Evolutionary conservation across 108 stramenopile genomes (phyloP), one percentile per base, ranked within the genome.

Genomic region (Craspedostauros australis): DNA sequence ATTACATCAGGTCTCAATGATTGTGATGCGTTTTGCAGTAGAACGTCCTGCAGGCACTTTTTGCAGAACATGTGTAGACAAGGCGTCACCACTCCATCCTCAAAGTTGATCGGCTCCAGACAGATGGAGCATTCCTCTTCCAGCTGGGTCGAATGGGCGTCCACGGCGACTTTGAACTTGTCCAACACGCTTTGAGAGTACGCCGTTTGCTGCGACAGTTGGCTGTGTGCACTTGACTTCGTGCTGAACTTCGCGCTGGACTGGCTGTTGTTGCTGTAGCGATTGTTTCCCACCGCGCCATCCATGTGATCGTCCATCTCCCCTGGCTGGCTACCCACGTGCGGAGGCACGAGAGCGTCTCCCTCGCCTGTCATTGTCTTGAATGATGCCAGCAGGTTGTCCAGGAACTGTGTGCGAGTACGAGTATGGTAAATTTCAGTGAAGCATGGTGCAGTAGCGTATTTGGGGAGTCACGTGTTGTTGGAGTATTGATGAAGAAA

Each of bases 21-120:
- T 70, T 70, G 45, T 32, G 21, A 62, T 54, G 42, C 9, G 34
- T 40, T 57, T 57, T 70, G 49, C 45, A 52, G 43, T 29, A 72
- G 41, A 66, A 66, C 45, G 39, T 60, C 54, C 12, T 71, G 37
- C 49, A 73, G 60, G 29, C 91, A 88, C 7, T 49, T 32, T 60
- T 71, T 57, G 64, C 91, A 88, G 56, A 86, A 87, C 41, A 83
- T 77, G 45, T 92, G 91, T 18, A 79, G 78, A 56, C 91, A 92
- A 14, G 86, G 86, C 31, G 86, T 92, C 26, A 88, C 49, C 1
- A 83, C 82, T 5, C 77, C 66, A 45, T 82, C 72, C n/a, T 69
- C 57, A 18, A 86, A 59, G 23, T 39, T 28, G 18, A 84, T 84
- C 37, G 59, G 58, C 4, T 92, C 86, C 9, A 92, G 68, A 44